phyloP scores from a whole-genome alignment of 2,329 filamentous ascomycete species.

The Didymella exigua region DNA sequence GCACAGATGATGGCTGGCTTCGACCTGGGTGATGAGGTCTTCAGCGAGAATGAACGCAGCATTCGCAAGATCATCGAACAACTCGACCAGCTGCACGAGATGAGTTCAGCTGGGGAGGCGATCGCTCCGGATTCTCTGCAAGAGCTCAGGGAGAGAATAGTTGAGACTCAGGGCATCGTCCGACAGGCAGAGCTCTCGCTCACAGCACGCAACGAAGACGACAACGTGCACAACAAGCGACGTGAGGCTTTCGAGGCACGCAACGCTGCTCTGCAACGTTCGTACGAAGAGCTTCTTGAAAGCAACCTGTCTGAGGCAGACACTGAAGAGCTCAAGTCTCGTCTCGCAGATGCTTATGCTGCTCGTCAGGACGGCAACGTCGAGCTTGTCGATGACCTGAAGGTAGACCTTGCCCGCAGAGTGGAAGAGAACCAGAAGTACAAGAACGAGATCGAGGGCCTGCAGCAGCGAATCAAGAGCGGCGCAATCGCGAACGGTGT shows the following conservation, averaged over 20 bases:
- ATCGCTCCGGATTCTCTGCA: conserved; percentile 82
- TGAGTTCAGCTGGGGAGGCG: conserved; percentile 75
- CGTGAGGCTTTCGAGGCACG: conserved; percentile 78
- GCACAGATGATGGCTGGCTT: conserved; percentile 99
- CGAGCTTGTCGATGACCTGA: conserved; percentile 76
- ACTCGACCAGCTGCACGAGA: conserved; percentile 77
- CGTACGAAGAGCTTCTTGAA: conserved; percentile 83
- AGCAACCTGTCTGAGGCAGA: conserved; percentile 79
- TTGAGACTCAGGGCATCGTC: conserved; percentile 91
- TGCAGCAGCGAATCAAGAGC: conserved; percentile 75
- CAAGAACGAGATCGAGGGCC: conserved; percentile 78
- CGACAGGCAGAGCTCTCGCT: conserved; percentile 89
- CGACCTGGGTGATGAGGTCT: conserved; percentile 88
- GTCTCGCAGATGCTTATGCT: conserved; percentile 76
- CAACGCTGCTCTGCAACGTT: conserved; percentile 73
- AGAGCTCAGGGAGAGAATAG: conserved; percentile 75
- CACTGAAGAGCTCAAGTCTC: conserved; percentile 80
- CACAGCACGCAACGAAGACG: conserved; percentile 70
- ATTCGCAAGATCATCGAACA: conserved; percentile 84
- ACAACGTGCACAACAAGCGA: conserved; percentile 66
- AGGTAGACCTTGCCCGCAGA: conserved; percentile 75
- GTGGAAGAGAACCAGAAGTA: conserved; percentile 82
- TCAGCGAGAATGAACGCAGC: conserved; percentile 88
- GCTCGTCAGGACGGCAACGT: conserved; percentile 75
- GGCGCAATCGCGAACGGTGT: conserved; percentile 65